Evolutionary conservation across 306 rosid species (phyloP), one percentile per base, ranked within the genome.

Genomic region (Astragalus membranaceus): DNA sequence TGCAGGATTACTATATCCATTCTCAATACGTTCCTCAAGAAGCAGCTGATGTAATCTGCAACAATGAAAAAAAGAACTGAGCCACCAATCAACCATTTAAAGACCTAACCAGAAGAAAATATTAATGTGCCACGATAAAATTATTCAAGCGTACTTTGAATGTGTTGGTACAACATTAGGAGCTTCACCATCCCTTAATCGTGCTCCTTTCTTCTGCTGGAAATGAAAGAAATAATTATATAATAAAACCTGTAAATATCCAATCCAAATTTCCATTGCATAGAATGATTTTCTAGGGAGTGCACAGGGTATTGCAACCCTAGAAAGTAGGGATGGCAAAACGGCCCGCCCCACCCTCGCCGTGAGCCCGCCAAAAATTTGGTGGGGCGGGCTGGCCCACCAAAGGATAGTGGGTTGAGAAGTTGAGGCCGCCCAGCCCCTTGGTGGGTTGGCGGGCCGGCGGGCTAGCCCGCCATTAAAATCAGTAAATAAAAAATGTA

Each of bases 41-140:
- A 95, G 87, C 84, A 95, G 85, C 63, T 95, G 95, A 71, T 95
- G 97, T 80, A 95, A 77, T 83, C 99, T 95, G 86, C 74, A 73
- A 70, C n/a, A 51, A 59, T 73, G 20, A 47, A 64, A 79, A 69
- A 54, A 5, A 68, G 4, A 66, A 57, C 75, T 76, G 20, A 75
- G 64, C 73, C 55, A 66, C 52, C 75, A 72, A 58, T 78, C 69
- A 85, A 80, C 20, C 56, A 77, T 39, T 76, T 67, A 70, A 65
- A 44, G 51, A 55, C 42, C 17, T 35, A 62, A 61, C 41, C 42
- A 69, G 50, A 35, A 49, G 43, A 80, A 67, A 67, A 48, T 72
- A 66, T 63, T 47, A 54, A 46, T 46, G 74, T 52, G 43, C 49
- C 71, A 77, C 63, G 55, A 70, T 46, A 55, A 85, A 81, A 62